Conservation (phyloP, 1,284 basidiomycete genomes). For the Microbotryum saponariae region DNA sequence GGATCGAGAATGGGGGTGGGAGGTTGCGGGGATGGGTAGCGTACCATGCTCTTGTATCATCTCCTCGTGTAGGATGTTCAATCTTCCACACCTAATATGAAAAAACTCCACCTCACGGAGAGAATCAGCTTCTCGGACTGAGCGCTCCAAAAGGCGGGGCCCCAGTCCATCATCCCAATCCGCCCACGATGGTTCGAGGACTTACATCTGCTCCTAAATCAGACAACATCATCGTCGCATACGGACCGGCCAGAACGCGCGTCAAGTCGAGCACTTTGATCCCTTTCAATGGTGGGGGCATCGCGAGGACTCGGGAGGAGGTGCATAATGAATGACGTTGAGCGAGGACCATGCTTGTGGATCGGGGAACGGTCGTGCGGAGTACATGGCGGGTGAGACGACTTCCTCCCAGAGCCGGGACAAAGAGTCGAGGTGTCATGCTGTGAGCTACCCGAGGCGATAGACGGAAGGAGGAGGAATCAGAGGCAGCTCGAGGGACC, state of each 20-base stretch:
- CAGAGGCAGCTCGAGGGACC: too few relatives aligned
- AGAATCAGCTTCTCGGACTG: not conserved
- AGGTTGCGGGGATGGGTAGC: conserved; percentile 31
- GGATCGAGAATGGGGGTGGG: not conserved
- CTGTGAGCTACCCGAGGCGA: too few relatives aligned
- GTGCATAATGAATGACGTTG: not conserved
- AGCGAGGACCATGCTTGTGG: too few relatives aligned
- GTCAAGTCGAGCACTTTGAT: conserved; percentile 78
- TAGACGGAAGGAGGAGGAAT: too few relatives aligned
- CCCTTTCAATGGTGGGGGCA: conserved; percentile 62
- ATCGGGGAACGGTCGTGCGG: too few relatives aligned
- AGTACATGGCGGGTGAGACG: too few relatives aligned
- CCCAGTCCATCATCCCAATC: not conserved
- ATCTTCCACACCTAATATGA: conserved; percentile 66
- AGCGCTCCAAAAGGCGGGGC: not conserved
- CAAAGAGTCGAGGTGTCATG: too few relatives aligned
- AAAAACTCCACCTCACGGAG: not conserved
- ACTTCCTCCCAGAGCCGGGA: too few relatives aligned
- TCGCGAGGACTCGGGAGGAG: conserved; percentile 1
- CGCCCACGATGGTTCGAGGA: too few relatives aligned
- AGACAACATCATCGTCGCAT: conserved; percentile 78
- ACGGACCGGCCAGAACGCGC: conserved; percentile 80
- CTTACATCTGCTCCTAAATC: conserved; percentile 52
- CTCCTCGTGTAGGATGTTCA: conserved; percentile 56
- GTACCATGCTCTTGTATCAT: conserved; percentile 66